Evolutionary conservation across 1,284 basidiomycete species (phyloP).

Genomic region (Apiotrichum sp.): DNA sequence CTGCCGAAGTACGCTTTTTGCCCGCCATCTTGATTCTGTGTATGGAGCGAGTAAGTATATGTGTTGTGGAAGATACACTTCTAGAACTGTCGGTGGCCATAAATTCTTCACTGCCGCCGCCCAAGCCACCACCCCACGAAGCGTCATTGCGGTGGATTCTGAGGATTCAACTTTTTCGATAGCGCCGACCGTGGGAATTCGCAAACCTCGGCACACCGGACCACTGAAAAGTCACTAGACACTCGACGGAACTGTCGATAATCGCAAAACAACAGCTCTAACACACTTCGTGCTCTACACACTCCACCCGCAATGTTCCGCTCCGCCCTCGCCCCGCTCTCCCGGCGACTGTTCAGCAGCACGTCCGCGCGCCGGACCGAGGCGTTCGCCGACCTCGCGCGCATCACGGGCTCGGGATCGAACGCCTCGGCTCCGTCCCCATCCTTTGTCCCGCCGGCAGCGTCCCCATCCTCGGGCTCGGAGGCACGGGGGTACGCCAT

Average conservation of each 20-base stretch:
- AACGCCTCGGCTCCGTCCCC: not conserved
- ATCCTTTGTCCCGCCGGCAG: not conserved
- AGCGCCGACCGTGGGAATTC: too few species aligned
- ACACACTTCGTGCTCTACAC: too few species aligned
- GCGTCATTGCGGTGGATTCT: not conserved
- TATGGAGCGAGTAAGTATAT: not conserved
- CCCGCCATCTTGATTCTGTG: conserved; percentile 7
- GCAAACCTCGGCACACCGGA: too few species aligned
- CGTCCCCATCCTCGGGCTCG: not conserved
- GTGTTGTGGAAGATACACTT: too few species aligned
- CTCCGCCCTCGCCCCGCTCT: not conserved
- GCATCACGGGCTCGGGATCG: conserved; percentile 2
- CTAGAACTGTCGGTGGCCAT: too few species aligned
- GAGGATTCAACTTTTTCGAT: conserved; percentile 10
- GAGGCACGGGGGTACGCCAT: conserved; percentile 30
- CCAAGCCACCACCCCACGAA: too few species aligned
- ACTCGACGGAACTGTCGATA: not conserved
- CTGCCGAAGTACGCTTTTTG: conserved; percentile 41
- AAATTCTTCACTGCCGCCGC: too few species aligned
- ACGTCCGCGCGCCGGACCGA: conserved; percentile 1
- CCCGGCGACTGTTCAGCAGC: conserved; percentile 7
- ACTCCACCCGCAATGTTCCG: conserved; percentile 1
- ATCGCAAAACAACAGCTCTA: not conserved
- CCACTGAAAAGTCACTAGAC: too few species aligned
- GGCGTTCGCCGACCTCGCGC: conserved; percentile 16